Evolutionary conservation across 2,329 filamentous ascomycete genomes (phyloP).

Genomic region (Gnomoniopsis sp.): DNA sequence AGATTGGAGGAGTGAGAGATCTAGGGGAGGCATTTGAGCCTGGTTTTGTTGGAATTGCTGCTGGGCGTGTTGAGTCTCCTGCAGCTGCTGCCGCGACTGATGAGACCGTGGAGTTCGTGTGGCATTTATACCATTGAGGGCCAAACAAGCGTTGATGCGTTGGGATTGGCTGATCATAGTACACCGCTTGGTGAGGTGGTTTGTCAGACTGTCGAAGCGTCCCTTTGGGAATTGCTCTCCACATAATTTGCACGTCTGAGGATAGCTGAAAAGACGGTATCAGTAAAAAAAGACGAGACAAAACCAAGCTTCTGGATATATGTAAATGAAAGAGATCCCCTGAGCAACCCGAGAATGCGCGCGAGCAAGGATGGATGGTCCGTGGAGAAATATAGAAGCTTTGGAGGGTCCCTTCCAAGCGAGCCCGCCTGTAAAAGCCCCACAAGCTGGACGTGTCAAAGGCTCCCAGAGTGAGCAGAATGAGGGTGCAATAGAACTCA

Average conservation of each 20-base stretch:
- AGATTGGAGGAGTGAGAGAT: conserved; percentile 37
- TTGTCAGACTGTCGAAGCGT: conserved; percentile 76
- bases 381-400: no score
- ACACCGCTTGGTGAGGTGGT: conserved; percentile 83
- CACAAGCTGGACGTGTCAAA: neutral
- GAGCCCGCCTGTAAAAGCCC: neutral
- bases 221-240: conserved; percentile 89
- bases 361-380: neutral
- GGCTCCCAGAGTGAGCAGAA: neutral
- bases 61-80: conserved; percentile 18
- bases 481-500: conserved; percentile 61
- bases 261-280: conserved; percentile 83
- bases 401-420: no score
- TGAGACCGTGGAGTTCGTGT: conserved; percentile 26
- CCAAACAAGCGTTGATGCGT: conserved; percentile 69
- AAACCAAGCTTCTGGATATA: conserved; percentile 31
- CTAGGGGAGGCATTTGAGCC: conserved; percentile 32
- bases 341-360: neutral
- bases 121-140: conserved; percentile 67
- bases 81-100: conserved; percentile 18
- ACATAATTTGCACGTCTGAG: conserved; percentile 85
- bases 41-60: conserved; percentile 37
- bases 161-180: conserved; percentile 72
- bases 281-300: conserved; percentile 78
- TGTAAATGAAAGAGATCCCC: neutral